These are phyloP conservation scores for Pseudogymnoascus sp. DNA, from an alignment of 2,329 filamentous ascomycete genomes.

Conservation along the genomic window DNA sequence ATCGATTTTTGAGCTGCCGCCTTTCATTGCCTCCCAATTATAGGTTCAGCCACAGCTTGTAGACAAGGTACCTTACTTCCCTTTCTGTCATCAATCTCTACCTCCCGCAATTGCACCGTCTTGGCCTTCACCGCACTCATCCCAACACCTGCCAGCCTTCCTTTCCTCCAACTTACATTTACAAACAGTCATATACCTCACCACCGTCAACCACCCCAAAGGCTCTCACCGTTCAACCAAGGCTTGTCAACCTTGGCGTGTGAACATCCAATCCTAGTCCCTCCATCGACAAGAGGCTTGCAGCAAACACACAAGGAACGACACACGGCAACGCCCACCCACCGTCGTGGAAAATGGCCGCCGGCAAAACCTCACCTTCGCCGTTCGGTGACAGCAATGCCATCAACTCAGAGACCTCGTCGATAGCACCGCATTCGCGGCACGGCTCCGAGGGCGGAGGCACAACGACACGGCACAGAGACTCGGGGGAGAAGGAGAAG, in stretches of 20 bases:
- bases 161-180: neutral
- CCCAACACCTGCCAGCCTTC: neutral
- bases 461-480: neutral
- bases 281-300: neutral
- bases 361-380: neutral
- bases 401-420: neutral
- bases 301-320: neutral
- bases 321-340: neutral
- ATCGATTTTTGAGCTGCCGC: neutral
- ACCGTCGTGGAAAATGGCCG: neutral
- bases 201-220: neutral
- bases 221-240: neutral
- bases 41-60: neutral
- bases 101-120: neutral
- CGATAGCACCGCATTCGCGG: slow-evolving; percentile 8
- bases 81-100: neutral
- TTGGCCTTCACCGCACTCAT: neutral
- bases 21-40: neutral
- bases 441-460: neutral
- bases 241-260: neutral
- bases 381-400: slow-evolving; percentile 1
- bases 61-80: neutral
- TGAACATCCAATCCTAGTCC: neutral
- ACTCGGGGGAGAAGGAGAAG: slow-evolving; percentile 22
- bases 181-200: neutral